These are phyloP conservation scores for Mortierella alpina DNA, from an alignment of 192 early-diverging fungal species.

Conservation along the genomic window DNA sequence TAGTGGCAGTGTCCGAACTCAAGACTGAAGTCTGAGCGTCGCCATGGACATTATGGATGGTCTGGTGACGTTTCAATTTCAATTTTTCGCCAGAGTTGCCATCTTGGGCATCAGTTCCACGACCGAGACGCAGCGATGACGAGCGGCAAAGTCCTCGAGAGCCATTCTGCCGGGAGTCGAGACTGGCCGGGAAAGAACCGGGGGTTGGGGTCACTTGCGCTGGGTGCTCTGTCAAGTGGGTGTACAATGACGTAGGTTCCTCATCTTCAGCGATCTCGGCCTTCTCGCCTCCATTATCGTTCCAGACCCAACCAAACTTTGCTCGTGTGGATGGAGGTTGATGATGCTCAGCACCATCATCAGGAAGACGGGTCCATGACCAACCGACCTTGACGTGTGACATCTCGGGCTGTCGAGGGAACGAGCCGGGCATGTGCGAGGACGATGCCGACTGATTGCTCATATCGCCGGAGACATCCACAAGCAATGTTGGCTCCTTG, in stretches of 20 bases:
- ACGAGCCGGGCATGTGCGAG: constrained; percentile 43
- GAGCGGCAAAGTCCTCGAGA: not conserved
- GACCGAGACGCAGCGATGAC: no score
- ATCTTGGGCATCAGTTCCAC: no score
- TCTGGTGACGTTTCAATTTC: constrained; percentile 35
- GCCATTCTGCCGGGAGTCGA: not conserved
- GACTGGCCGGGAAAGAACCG: constrained; percentile 4
- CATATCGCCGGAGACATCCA: not conserved
- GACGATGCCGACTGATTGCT: constrained; percentile 5
- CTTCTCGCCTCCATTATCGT: constrained; percentile 32
- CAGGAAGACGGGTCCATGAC: constrained; percentile 37
- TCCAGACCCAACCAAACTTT: constrained; percentile 54
- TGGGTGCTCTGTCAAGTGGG: not conserved
- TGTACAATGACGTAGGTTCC: constrained; percentile 8
- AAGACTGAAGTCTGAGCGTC: not conserved
- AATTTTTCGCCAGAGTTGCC: no score
- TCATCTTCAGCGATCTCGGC: constrained; percentile 10
- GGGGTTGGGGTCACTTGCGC: not conserved
- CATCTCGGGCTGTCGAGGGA: constrained; percentile 25
- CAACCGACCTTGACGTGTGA: constrained; percentile 25
- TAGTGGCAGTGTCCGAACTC: not conserved
- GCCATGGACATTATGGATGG: constrained; percentile 4
- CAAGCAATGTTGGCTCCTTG: not conserved
- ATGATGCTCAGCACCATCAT: constrained; percentile 33
- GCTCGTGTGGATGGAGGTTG: constrained; percentile 36